Conservation (phyloP, 129 eudicot genomes). For the Cynara cardunculus region DNA sequence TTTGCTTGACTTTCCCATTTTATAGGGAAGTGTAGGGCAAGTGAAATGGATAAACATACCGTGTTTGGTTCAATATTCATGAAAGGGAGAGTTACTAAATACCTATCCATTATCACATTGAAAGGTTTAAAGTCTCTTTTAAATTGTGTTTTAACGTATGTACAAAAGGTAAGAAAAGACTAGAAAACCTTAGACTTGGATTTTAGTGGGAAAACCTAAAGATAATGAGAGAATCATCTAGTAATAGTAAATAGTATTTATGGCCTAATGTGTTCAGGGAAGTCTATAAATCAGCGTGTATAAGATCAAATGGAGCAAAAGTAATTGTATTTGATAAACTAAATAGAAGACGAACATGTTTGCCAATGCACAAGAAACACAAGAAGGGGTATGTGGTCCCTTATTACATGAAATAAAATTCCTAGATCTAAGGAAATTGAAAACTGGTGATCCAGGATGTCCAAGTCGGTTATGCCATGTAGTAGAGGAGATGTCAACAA, state of each 20-base stretch:
- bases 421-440: not conserved
- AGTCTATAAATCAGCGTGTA: not conserved
- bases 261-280: not conserved
- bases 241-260: too few species aligned
- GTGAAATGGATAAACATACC: not conserved
- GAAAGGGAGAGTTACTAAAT: not conserved
- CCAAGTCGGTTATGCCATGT: not conserved
- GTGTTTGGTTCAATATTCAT: not conserved
- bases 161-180: not conserved
- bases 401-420: not conserved
- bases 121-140: not conserved
- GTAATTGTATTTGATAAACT: not conserved
- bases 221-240: not conserved
- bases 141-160: not conserved
- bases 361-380: not conserved
- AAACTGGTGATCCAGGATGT: not conserved
- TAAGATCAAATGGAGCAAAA: not conserved
- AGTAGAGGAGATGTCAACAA: too few species aligned
- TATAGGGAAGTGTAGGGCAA: not conserved
- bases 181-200: not conserved
- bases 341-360: not conserved
- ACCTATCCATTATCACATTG: not conserved
- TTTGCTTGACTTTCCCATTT: not conserved
- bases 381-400: not conserved
- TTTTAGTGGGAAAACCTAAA: not conserved